These are phyloP conservation scores for Paragyromitra xinjiangensis DNA, from an alignment of 495 filamentous ascomycete genomes.

Conservation along the genomic window DNA sequence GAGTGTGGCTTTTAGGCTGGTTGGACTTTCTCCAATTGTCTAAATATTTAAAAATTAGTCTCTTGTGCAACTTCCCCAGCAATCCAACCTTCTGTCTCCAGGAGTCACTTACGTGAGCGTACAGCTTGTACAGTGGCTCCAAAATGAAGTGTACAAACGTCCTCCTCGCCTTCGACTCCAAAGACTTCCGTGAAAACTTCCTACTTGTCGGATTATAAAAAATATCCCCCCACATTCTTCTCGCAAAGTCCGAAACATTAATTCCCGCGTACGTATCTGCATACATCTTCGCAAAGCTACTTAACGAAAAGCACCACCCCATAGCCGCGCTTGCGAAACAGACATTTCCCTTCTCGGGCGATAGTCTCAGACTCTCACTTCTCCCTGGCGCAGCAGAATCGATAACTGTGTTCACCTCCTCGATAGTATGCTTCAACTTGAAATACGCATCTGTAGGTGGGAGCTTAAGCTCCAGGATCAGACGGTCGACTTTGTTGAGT, in stretches of 20 bases:
- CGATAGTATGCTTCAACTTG: slow-evolving; percentile 96
- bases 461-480: slow-evolving; percentile 93
- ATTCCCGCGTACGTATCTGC: slow-evolving; percentile 84
- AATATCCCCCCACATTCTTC: slow-evolving; percentile 92
- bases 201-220: slow-evolving; percentile 92
- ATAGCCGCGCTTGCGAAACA: slow-evolving; percentile 91
- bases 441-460: slow-evolving; percentile 97
- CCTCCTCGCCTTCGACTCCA: slow-evolving; percentile 81
- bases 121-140: slow-evolving; percentile 97
- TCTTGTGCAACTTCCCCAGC: neutral
- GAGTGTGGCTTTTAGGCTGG: slow-evolving; percentile 83
- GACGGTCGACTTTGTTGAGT: slow-evolving; percentile 95
- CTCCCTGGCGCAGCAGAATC: slow-evolving; percentile 85
- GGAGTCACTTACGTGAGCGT: slow-evolving; percentile 71
- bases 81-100: neutral
- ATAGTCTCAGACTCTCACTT: slow-evolving; percentile 81
- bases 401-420: slow-evolving; percentile 96
- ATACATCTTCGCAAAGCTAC: slow-evolving; percentile 96
- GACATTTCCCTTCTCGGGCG: slow-evolving; percentile 96
- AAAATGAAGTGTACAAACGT: slow-evolving; percentile 94
- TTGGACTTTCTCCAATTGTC: slow-evolving; percentile 88
- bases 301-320: slow-evolving; percentile 95
- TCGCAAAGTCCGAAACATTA: slow-evolving; percentile 79
- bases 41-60: slow-evolving; percentile 32
- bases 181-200: slow-evolving; percentile 85